A percentile compares a stretch with the other conserved stretches of the same genome.
Conservation (phyloP, 1,139 yeast species). For the Debaryomycetaceae sp. region DNA sequence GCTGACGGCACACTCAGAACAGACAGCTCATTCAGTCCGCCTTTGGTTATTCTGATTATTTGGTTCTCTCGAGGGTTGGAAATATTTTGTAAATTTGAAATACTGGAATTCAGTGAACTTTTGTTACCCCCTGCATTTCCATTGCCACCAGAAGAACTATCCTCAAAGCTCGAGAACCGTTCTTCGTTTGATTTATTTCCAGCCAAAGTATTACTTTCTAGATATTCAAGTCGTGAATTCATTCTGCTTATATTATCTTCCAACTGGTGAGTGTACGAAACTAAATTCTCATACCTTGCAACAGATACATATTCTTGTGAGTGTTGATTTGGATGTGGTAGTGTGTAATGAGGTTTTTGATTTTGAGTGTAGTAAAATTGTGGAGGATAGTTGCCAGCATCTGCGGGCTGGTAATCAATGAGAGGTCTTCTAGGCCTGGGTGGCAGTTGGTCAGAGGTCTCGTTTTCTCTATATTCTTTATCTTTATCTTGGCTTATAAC, state of each 20-base stretch:
- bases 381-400: background rate
- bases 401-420: background rate
- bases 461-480: background rate
- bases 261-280: constrained; percentile 30
- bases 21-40: background rate
- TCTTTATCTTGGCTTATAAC: constrained; percentile 1
- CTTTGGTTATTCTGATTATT: background rate
- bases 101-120: background rate
- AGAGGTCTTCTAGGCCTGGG: background rate
- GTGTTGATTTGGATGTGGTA: constrained; percentile 1
- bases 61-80: background rate
- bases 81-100: background rate
- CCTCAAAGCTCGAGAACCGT: background rate
- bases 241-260: constrained; percentile 27
- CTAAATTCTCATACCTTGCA: constrained; percentile 33
- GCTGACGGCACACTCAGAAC: background rate
- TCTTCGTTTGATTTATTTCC: background rate
- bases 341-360: background rate
- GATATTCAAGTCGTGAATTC: constrained; percentile 19
- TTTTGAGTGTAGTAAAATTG: constrained; percentile 1
- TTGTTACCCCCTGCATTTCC: background rate
- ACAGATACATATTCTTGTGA: constrained; percentile 21
- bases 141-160: background rate
- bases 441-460: constrained; percentile 1
- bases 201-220: constrained; percentile 12